Evolutionary conservation across 306 rosid genomes (phyloP).

Genomic region (Ochetophila trinervis): DNA sequence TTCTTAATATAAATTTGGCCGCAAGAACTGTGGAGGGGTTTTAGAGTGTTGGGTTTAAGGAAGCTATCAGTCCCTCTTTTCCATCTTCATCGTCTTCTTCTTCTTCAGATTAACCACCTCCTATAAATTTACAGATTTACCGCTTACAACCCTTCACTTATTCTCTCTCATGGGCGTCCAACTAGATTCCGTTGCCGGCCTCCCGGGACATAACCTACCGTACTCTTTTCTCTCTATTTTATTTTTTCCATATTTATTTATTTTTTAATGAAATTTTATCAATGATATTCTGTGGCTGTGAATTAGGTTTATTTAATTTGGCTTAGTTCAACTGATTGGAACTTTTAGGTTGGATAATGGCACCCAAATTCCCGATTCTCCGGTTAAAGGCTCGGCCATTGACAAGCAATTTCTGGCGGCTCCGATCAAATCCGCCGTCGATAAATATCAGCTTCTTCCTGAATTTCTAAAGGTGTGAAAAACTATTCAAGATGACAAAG

Average conservation of each 20-base stretch:
- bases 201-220: background rate
- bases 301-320: no score
- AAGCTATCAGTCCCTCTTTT: no score
- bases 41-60: no score
- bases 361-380: slow-evolving; percentile 17
- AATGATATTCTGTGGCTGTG: no score
- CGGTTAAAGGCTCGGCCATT: slow-evolving; percentile 26
- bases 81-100: no score
- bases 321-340: background rate
- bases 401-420: slow-evolving; percentile 65
- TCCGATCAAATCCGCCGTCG: slow-evolving; percentile 74
- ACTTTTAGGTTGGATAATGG: slow-evolving; percentile 16
- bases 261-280: no score
- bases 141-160: background rate
- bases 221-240: background rate
- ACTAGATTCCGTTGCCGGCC: background rate
- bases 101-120: no score
- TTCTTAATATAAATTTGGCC: no score
- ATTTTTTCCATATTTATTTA: no score
- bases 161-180: slow-evolving; percentile 5
- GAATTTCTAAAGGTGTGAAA: slow-evolving; percentile 72
- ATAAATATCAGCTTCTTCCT: slow-evolving; percentile 81
- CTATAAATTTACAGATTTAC: no score
- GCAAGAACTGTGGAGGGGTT: no score
- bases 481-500: no score